phyloP scores from a whole-genome alignment of 1,284 basidiomycete species.

The Cystobasidium pallidum region DNA sequence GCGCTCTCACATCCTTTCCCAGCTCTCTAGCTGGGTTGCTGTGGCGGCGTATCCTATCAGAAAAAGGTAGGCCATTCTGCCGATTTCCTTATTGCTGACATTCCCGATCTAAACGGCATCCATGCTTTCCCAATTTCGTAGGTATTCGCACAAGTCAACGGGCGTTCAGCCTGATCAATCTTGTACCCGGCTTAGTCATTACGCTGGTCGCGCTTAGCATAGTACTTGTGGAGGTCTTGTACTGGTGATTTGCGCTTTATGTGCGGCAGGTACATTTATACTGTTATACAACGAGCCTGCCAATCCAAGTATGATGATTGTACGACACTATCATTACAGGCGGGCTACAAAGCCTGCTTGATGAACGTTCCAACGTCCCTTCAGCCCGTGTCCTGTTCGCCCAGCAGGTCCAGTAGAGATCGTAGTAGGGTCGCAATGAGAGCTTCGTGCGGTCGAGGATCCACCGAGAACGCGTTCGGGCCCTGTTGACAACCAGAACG shows the following conservation, averaged over 20 bases:
- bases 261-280: not conserved
- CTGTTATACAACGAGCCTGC: not conserved
- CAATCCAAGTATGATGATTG: not conserved
- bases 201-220: constrained; percentile 31
- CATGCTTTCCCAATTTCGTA: not conserved
- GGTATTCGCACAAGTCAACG: constrained; percentile 40
- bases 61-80: constrained; percentile 64
- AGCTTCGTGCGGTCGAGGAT: constrained; percentile 38
- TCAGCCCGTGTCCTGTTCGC: constrained; percentile 1
- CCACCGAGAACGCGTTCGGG: constrained; percentile 13
- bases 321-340: not conserved
- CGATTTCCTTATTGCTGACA: constrained; percentile 15
- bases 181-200: constrained; percentile 20
- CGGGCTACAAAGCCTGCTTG: not conserved
- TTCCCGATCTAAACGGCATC: no score
- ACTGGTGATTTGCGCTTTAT: constrained; percentile 18
- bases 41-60: constrained; percentile 76
- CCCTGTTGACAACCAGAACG: not conserved
- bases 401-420: constrained; percentile 24
- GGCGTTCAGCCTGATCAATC: constrained; percentile 33
- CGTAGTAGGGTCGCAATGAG: constrained; percentile 39
- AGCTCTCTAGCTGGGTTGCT: constrained; percentile 87
- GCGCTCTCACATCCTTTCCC: constrained; percentile 88
- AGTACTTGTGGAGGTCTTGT: constrained; percentile 37
- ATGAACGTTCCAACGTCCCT: no score